phyloP scores from a whole-genome alignment of 2,329 filamentous ascomycete genomes.

The Blastomyces silverae region DNA sequence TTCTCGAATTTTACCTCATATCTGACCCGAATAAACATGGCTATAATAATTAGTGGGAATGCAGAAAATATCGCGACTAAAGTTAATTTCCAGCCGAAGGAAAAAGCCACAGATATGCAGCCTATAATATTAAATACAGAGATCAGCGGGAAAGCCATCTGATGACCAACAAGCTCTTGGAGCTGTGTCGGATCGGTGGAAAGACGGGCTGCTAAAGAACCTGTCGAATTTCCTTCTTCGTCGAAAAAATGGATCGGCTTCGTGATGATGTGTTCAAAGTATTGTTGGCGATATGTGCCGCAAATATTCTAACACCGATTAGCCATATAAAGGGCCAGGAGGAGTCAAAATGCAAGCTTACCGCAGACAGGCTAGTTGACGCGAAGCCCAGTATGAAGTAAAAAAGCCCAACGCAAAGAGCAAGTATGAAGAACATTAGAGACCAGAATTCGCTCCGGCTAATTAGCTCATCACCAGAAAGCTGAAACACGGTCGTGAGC shows the following conservation, averaged over 20 bases:
- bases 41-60: slow-evolving; percentile 46
- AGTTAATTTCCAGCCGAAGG: slow-evolving; percentile 70
- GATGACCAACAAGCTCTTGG: slow-evolving; percentile 46
- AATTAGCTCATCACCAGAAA: slow-evolving; percentile 35
- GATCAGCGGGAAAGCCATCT: slow-evolving; percentile 49
- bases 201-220: slow-evolving; percentile 44
- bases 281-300: slow-evolving; percentile 39
- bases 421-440: slow-evolving; percentile 52
- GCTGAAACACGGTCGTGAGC: slow-evolving; percentile 45
- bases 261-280: slow-evolving; percentile 42
- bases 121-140: slow-evolving; percentile 61
- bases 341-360: slow-evolving; percentile 24
- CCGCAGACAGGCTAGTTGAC: slow-evolving; percentile 43
- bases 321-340: slow-evolving; percentile 27
- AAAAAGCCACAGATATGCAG: slow-evolving; percentile 59
- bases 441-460: slow-evolving; percentile 46
- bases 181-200: slow-evolving; percentile 47
- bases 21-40: slow-evolving; percentile 49
- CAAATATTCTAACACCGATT: slow-evolving; percentile 29
- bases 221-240: slow-evolving; percentile 43
- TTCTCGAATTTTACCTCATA: slow-evolving; percentile 64
- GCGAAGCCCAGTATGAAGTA: slow-evolving; percentile 45
- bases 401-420: slow-evolving; percentile 41
- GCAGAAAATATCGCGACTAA: slow-evolving; percentile 59
- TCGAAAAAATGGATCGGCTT: slow-evolving; percentile 43